Base-by-base conservation (phyloP, 2,329 filamentous ascomycete genomes). In the Colletotrichum euphorbiae region DNA sequence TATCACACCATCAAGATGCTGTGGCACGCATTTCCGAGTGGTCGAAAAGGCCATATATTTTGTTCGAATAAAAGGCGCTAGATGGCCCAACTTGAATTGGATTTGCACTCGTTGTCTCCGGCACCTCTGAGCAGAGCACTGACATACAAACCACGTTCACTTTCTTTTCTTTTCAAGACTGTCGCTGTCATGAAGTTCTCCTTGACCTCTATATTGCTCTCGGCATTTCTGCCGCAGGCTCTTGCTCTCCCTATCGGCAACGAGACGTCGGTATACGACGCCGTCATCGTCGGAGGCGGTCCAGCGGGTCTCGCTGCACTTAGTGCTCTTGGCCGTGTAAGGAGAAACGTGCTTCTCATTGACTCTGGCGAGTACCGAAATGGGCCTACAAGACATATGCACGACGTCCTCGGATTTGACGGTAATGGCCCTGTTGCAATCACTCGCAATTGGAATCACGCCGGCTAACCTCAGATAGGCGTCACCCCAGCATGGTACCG, bases 341-440 rank as follows among this genome's bases (percentile, higher is more conserved):
- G 83, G 12, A 81, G 87, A 13, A 84, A 81, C 6, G 83, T 84
- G 0, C 77, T 89, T 7, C 74, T 90, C 46, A 84, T 90, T 60
- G 88, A 90, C 74, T 88, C 85, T 19, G 84, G 83, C 12, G 78
- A 82, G 33, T 90, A 90, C 71, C 84, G 88, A 58, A 90, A 90
- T 72, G 80, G 60, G 1, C 77, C 81, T 0, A 89, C 88, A 0
- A 77, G 87, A 13, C 82, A 88, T 70, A 85, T 89, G 81, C 88
- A 90, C 75, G 88, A 90, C 73, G 84, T 90, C 0, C 79, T 89
- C 28, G 87, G 87, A 3, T 86, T 82, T 64, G 87, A 90, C 58
- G 87, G 87, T 88, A 73, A 70, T 74, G 51, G 15, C n/a, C 24
- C 17, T 13, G 8, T 1, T 8, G 0, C 7, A 3, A 12, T 48